phyloP scores from a whole-genome alignment of 768 basidiomycete genomes.

The Lactifluus subvellereus region DNA sequence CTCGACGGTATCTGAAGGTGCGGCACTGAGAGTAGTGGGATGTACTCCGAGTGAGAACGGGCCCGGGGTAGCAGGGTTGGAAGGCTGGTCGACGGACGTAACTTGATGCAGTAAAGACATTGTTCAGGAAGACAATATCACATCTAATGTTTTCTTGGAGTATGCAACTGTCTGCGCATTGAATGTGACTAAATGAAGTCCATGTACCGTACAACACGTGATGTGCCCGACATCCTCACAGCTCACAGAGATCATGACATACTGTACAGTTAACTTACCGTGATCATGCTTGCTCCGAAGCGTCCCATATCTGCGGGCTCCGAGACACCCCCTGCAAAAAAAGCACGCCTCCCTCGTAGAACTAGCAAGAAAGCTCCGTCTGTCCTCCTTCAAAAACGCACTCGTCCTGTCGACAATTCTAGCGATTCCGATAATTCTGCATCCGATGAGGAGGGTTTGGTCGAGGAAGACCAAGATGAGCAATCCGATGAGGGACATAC shows the following conservation, averaged over 20 bases:
- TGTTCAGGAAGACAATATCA: neutral
- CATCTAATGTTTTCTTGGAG: neutral
- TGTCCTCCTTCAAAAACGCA: neutral
- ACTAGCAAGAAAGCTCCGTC: neutral
- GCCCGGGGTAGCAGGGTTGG: neutral
- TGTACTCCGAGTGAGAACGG: neutral
- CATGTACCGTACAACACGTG: neutral
- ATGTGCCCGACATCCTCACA: neutral
- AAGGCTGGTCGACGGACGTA: conserved; percentile 2
- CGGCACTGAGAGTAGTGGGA: neutral
- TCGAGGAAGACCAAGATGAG: conserved; percentile 31
- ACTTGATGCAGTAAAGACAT: neutral
- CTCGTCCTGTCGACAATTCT: neutral
- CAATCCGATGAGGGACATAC: neutral
- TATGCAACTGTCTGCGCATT: neutral
- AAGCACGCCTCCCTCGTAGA: neutral
- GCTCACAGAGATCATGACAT: no score
- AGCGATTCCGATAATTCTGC: neutral
- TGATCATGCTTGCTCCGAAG: conserved; percentile 12
- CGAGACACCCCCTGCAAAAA: neutral
- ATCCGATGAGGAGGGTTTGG: neutral
- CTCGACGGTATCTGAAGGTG: conserved; percentile 11
- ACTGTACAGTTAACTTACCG: no score
- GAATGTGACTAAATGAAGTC: neutral
- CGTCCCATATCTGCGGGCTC: conserved; percentile 6